Evolutionary conservation across 164 flowering plant genomes (phyloP), one percentile per base, ranked within the genome.

Genomic region (Magnolia officinalis): DNA sequence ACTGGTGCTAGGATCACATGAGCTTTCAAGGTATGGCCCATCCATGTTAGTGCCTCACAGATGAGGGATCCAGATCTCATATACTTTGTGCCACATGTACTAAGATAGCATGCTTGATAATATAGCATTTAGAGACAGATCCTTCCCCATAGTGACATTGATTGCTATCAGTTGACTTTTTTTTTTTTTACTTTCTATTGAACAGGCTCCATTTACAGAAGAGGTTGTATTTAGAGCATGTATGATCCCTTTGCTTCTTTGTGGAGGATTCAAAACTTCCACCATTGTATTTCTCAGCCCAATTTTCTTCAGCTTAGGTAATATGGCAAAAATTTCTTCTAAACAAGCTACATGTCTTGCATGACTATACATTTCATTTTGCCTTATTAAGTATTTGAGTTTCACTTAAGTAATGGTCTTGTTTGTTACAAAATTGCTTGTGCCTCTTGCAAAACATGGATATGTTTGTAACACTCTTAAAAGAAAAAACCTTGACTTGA

Each of bases 211-310:
- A 63, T 20, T 94, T 24, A 92, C 96, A 9, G 99, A 94, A 82
- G 99, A 96, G 84, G 72, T 92, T 88, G 98, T 96, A 65, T 96
- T 96, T 78, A 85, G 98, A 83, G 98, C 98, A 67, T 96, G 98
- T 77, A 94, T 96, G 95, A 86, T 92, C 76, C 96, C 99, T 37
- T 77, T 96, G 80, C 98, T 96, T 82, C 90, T 92, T 18, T 96
- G 96, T 82, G 99, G 93, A 78, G 97, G 97, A 80, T 90, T 91
- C 74, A 80, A 76, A 75, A 78, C 82, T 50, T 83, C 83, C 78
- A 85, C 19, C 61, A 79, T 88, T 72, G 82, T 94, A 70, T 87
- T 91, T 80, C 85, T 91, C 74, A 88, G 92, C 85, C 99, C 99
- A 21, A 73, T 93, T 67, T 89, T 92, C 83, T 96, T 96, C 86